These are phyloP conservation scores for Neonectria ditissima DNA, from an alignment of 2,329 filamentous ascomycete species.

Conservation along the genomic window DNA sequence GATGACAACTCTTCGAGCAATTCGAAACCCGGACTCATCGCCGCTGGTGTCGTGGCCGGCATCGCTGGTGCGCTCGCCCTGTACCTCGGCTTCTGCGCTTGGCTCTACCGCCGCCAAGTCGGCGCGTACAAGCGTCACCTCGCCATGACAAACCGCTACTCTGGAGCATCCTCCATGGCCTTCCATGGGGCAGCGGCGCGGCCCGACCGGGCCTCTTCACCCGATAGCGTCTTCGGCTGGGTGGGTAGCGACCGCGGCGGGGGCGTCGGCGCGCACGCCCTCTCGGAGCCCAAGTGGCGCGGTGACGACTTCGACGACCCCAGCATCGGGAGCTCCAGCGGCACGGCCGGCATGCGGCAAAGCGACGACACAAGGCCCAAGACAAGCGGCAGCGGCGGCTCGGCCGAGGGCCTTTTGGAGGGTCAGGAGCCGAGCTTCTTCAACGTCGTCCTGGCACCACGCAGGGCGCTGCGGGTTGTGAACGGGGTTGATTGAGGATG, in stretches of 20 bases:
- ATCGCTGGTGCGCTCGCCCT: conserved; percentile 69
- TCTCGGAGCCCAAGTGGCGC: conserved; percentile 48
- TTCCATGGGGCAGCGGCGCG: conserved; percentile 41
- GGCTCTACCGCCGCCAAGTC: conserved; percentile 79
- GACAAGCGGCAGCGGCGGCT: conserved; percentile 56
- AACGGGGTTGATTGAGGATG: conserved; percentile 59
- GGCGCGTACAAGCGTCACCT: conserved; percentile 77
- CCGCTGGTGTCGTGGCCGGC: conserved; percentile 71
- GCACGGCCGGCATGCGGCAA: conserved; percentile 36
- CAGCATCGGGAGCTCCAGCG: conserved; percentile 41
- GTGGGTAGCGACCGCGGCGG: conserved; percentile 45
- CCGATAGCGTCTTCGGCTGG: conserved; percentile 48
- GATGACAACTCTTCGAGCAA: conserved; percentile 17
- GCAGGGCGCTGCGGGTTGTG: conserved; percentile 76
- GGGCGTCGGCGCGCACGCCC: conserved; percentile 21
- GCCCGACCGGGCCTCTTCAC: conserved; percentile 31
- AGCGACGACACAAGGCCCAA: conserved; percentile 45
- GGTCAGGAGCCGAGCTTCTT: conserved; percentile 78
- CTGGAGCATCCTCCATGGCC: conserved; percentile 56
- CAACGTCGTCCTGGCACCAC: conserved; percentile 75
- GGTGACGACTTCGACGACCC: conserved; percentile 40
- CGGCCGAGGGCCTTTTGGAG: conserved; percentile 61
- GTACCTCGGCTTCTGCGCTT: conserved; percentile 78
- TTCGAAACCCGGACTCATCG: conserved; percentile 57
- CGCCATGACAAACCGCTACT: conserved; percentile 70